Evolutionary conservation across 345 rosid genomes (phyloP), one percentile per base, ranked within the genome.

Genomic region (Brassica rapa): DNA sequence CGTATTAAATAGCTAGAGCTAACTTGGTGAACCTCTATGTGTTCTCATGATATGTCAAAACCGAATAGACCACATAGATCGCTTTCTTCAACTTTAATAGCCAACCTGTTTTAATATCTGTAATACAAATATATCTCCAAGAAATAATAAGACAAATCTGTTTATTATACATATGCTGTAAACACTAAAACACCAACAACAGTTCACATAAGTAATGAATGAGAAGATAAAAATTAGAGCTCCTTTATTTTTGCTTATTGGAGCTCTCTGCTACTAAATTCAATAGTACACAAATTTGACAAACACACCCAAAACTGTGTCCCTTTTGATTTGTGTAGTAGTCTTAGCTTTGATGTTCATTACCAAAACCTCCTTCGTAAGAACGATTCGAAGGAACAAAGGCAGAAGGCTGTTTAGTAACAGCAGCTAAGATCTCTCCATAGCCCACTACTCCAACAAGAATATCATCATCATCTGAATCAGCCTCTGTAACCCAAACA

Each of bases 401-500:
- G n/a, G 88, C 46, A 0, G 92, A 73, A 24, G 92, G 86, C 43
- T 83, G 89, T 78, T 87, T 93, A 33, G 97, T 93, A 35, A 95
- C 94, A 3, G 97, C 98, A 27, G 53, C 82, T 83, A 95, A 83
- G 74, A 95, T 95, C 74, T 95, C 98, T 0, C 89, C 93, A 71
- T 90, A 95, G 1, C 97, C 93, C 0, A 95, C 90, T 57, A 93
- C 90, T 23, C 99, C 99, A 2, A 90, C 97, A 39, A 93, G 78
- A 71, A 88, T 76, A 77, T 95, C 99, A 5, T 93, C 99, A 5
- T 93, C 98, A 4, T 93, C 98, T 3, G 77, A 83, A 6, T 90
- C 96, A 8, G 87, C 88, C 72, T 93, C 92, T 0, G 92, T 95
- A 67, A 93, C 99, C 99, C 99, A 95, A 32, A 95, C 94, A 70